Percentiles rank a stretch among this genome's conserved stretches.
phyloP scores from a whole-genome alignment of 2,329 filamentous ascomycete genomes.

The Rhexocercosporidium sp. region DNA sequence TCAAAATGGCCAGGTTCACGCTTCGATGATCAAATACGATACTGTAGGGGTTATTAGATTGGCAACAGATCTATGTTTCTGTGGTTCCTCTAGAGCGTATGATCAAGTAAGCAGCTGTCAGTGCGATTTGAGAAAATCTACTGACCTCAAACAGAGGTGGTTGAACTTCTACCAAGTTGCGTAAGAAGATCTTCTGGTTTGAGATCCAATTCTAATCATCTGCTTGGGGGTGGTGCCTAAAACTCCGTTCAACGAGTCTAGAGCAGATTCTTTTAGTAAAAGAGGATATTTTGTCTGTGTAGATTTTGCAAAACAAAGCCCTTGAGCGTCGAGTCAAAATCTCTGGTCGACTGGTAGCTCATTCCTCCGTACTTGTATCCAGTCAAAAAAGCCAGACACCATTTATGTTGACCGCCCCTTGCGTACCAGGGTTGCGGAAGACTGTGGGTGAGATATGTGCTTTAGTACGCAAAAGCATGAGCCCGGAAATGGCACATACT shows the following conservation, averaged over 20 bases:
- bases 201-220: neutral
- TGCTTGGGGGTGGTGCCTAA: neutral
- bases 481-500: neutral
- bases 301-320: neutral
- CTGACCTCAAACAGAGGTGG: constrained; percentile 11
- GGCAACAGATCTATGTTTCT: constrained; percentile 50
- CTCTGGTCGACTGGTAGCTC: neutral
- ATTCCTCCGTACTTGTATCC: neutral
- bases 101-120: constrained; percentile 22
- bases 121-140: neutral
- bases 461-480: neutral
- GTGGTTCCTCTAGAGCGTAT: constrained; percentile 37
- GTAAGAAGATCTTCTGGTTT: neutral
- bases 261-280: too few species aligned
- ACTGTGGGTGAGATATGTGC: neutral
- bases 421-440: neutral
- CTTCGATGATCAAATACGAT: constrained; percentile 40
- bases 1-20: constrained; percentile 18
- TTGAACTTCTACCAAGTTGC: constrained; percentile 3
- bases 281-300: too few species aligned
- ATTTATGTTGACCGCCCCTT: neutral
- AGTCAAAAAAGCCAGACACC: neutral
- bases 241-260: neutral
- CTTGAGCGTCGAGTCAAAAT: neutral
- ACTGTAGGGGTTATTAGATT: constrained; percentile 47